Evolutionary conservation across 108 stramenopile species (phyloP).

Genomic region (Skeletonema tropicum): DNA sequence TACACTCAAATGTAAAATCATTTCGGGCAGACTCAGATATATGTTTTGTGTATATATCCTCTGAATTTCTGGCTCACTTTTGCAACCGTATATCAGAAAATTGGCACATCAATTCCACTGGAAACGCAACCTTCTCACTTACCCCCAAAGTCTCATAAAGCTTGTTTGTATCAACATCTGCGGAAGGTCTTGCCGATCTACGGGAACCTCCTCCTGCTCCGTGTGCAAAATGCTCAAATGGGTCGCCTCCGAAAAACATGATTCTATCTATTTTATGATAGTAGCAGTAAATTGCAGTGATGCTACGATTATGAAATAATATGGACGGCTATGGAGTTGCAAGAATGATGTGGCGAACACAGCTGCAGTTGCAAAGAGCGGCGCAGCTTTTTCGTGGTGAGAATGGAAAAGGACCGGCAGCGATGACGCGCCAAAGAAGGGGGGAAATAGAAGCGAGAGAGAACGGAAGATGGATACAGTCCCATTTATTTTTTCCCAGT

Average conservation of each 20-base stretch:
- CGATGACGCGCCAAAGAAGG: too few species aligned
- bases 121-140: slow-evolving; percentile 32
- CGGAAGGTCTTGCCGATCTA: slow-evolving; percentile 25
- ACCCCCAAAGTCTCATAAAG: slow-evolving; percentile 86
- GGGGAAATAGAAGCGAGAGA: too few species aligned
- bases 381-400: too few species aligned
- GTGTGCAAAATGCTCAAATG: slow-evolving; percentile 83
- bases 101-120: not conserved
- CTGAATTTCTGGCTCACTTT: not conserved
- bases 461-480: too few species aligned
- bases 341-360: not conserved
- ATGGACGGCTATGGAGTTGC: too few species aligned
- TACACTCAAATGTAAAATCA: slow-evolving; percentile 58
- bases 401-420: too few species aligned
- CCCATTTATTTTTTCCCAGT: too few species aligned
- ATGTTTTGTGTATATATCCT: not conserved
- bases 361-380: too few species aligned
- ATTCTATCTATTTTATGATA: too few species aligned
- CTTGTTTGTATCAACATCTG: slow-evolving; percentile 79
- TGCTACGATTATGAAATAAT: too few species aligned
- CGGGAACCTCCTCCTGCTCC: slow-evolving; percentile 58
- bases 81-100: not conserved
- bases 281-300: too few species aligned
- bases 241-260: slow-evolving; percentile 89
- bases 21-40: slow-evolving; percentile 21